These are phyloP conservation scores for Cordyceps tenuipes DNA, from an alignment of 2,329 filamentous ascomycete species.

Conservation along the genomic window DNA sequence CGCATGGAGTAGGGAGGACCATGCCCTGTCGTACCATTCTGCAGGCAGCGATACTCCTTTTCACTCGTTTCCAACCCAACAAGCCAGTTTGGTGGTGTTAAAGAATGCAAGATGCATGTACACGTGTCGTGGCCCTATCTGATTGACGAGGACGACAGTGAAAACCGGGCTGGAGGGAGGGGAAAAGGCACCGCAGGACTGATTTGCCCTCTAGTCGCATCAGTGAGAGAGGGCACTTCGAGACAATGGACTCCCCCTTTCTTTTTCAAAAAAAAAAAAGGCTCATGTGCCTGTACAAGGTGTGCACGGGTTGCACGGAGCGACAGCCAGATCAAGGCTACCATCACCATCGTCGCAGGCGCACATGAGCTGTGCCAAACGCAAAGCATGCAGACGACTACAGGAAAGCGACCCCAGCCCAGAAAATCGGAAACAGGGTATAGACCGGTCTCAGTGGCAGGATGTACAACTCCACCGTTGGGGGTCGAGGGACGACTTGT, in stretches of 20 bases:
- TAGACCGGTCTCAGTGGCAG: background rate
- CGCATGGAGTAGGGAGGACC: background rate
- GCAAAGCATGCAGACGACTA: constrained; percentile 5
- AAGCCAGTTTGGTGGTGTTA: background rate
- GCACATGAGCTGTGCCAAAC: constrained; percentile 1
- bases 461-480: background rate
- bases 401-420: background rate
- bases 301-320: background rate
- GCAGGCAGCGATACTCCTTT: background rate
- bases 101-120: background rate
- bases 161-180: background rate
- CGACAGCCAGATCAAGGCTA: background rate
- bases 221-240: background rate
- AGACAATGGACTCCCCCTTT: background rate
- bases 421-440: constrained; percentile 3
- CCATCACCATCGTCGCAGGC: background rate
- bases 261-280: no score
- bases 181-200: background rate
- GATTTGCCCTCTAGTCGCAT: background rate
- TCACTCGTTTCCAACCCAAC: background rate
- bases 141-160: no score
- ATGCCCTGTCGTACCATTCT: background rate
- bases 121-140: background rate
- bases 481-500: background rate
- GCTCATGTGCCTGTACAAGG: no score